Evolutionary conservation across 2,329 filamentous ascomycete genomes (phyloP).

Genomic region (Metarhizium brunneum): DNA sequence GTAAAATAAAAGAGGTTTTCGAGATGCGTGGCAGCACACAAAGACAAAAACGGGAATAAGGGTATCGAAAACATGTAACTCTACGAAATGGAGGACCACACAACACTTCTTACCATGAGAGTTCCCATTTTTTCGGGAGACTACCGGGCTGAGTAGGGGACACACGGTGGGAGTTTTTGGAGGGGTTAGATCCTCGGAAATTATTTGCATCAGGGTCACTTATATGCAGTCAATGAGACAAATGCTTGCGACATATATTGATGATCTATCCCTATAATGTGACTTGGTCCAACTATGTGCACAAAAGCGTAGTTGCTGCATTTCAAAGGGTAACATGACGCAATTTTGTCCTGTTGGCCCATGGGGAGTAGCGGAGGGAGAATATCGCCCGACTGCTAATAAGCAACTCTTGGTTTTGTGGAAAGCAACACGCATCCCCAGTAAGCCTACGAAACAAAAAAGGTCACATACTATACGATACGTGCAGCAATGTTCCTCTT

Average conservation of each 20-base stretch:
- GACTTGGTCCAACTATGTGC: no score
- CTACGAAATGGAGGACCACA: conserved; percentile 31
- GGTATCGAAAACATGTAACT: conserved; percentile 36
- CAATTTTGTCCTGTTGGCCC: no score
- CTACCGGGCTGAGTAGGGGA: conserved; percentile 28
- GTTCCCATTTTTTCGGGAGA: conserved; percentile 11
- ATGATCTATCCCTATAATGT: background rate
- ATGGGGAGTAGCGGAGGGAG: no score
- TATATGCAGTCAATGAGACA: conserved; percentile 27
- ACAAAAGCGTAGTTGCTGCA: no score
- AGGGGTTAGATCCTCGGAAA: conserved; percentile 38
- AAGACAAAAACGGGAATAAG: background rate
- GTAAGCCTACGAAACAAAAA: no score
- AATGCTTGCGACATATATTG: conserved; percentile 14
- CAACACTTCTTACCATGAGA: conserved; percentile 23
- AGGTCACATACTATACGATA: no score
- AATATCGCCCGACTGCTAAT: no score
- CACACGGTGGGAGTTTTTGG: conserved; percentile 34
- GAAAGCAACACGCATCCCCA: no score
- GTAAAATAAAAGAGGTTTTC: conserved; percentile 18
- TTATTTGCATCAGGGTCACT: conserved; percentile 37
- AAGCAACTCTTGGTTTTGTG: no score
- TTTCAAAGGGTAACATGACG: no score
- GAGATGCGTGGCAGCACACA: conserved; percentile 29
- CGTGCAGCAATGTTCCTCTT: no score